Percentiles rank a stretch among this genome's conserved stretches.
These are phyloP conservation scores for Kwoniella shandongensis DNA, from an alignment of 768 basidiomycete genomes.

Conservation along the genomic window DNA sequence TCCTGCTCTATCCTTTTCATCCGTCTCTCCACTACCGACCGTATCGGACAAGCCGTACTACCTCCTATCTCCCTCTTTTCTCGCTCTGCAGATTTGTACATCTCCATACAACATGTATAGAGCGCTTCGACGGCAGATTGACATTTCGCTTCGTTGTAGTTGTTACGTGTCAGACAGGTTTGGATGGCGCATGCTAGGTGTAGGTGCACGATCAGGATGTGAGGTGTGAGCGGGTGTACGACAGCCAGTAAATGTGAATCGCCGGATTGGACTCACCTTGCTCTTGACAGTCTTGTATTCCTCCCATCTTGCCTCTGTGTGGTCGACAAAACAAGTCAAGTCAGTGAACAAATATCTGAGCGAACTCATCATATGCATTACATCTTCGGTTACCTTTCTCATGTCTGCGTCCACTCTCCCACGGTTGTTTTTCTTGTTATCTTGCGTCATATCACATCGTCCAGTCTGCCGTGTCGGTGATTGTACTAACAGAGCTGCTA, in stretches of 20 bases:
- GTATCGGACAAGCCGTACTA: conserved; percentile 46
- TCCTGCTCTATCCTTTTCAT: conserved; percentile 36
- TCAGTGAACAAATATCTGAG: too few relatives aligned
- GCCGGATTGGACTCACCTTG: conserved; percentile 31
- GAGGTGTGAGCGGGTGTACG: neutral
- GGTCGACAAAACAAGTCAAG: too few relatives aligned
- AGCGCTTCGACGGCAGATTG: conserved; percentile 36
- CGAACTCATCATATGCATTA: too few relatives aligned
- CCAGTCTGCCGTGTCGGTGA: neutral
- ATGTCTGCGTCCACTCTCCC: too few relatives aligned
- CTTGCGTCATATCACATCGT: neutral
- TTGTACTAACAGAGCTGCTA: too few relatives aligned
- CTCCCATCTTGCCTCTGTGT: conserved; percentile 11
- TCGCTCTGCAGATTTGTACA: conserved; percentile 36
- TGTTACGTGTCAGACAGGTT: conserved; percentile 44
- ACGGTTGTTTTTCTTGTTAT: neutral
- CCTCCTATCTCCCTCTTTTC: conserved; percentile 17
- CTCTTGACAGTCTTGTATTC: conserved; percentile 45
- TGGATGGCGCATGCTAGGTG: conserved; percentile 50
- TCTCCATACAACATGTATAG: conserved; percentile 48
- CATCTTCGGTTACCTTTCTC: too few relatives aligned
- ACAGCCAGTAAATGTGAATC: neutral
- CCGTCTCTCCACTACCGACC: conserved; percentile 38
- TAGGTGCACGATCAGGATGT: too few relatives aligned
- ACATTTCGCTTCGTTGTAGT: conserved; percentile 49